A percentile compares a stretch with the other conserved stretches of the same genome.
Conservation (phyloP, 2,329 filamentous ascomycete species). For the Penicillium oxalicum region DNA sequence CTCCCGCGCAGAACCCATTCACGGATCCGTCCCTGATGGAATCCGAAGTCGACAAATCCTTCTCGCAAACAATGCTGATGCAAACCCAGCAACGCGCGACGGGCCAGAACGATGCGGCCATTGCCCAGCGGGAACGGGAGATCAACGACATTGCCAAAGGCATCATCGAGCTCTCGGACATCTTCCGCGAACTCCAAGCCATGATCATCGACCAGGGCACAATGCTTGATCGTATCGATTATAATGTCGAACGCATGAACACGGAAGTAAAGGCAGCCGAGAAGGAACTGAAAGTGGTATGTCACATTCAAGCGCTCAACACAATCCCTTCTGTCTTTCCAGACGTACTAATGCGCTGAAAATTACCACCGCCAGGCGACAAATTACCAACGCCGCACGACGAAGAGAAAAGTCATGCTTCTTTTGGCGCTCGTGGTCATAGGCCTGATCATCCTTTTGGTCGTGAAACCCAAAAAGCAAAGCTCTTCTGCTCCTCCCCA, state of each 20-base stretch:
- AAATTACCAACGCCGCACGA: constrained; percentile 79
- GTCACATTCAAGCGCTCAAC: constrained; percentile 14
- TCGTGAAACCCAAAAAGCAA: constrained; percentile 66
- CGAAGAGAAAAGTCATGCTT: constrained; percentile 88
- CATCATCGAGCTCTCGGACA: constrained; percentile 93
- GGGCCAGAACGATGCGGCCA: constrained; percentile 69
- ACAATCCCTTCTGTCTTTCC: background rate
- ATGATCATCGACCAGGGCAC: constrained; percentile 95
- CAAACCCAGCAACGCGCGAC: constrained; percentile 59
- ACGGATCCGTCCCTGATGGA: constrained; percentile 84
- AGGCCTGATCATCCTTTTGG: constrained; percentile 76
- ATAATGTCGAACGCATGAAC: constrained; percentile 95
- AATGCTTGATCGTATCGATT: constrained; percentile 90
- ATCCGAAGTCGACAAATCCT: constrained; percentile 86
- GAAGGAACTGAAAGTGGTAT: constrained; percentile 75
- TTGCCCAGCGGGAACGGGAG: constrained; percentile 87
- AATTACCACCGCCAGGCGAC: constrained; percentile 50
- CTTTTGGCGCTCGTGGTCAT: constrained; percentile 78
- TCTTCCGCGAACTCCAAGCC: constrained; percentile 90
- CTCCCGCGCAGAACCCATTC: constrained; percentile 58
- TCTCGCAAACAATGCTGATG: constrained; percentile 82
- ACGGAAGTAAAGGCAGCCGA: constrained; percentile 87
- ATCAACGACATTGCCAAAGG: constrained; percentile 98
- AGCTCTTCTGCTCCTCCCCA: constrained; percentile 16
- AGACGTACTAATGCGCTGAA: background rate